These are phyloP conservation scores for Rhodotorula glutinis DNA, from an alignment of 1,284 basidiomycete species.

Conservation along the genomic window DNA sequence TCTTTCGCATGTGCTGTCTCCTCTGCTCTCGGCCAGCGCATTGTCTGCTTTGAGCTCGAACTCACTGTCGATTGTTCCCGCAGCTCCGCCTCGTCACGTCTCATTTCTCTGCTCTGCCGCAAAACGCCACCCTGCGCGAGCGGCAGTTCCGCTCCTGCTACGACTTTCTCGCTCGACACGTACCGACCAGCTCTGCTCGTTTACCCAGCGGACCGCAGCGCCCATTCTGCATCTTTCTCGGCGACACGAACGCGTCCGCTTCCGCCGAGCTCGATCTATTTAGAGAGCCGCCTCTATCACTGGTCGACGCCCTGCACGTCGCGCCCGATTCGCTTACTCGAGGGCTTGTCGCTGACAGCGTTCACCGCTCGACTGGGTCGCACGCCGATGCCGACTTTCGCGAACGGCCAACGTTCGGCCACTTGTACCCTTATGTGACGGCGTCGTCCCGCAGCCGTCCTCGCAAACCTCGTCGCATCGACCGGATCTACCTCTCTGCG, in stretches of 20 bases:
- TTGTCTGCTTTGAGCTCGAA: neutral
- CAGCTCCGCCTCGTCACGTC: constrained; percentile 32
- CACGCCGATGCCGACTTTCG: constrained; percentile 7
- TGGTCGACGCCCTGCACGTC: constrained; percentile 6
- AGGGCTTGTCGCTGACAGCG: neutral
- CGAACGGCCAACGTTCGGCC: constrained; percentile 21
- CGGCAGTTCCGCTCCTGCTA: constrained; percentile 12
- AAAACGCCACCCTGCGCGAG: constrained; percentile 17
- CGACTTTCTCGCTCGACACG: constrained; percentile 1
- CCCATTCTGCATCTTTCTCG: constrained; percentile 19
- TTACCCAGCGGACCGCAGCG: too few relatives aligned
- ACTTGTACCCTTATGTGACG: constrained; percentile 25
- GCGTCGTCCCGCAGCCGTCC: constrained; percentile 6
- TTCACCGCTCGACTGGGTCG: neutral
- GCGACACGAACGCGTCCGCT: constrained; percentile 29
- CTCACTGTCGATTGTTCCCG: too few relatives aligned
- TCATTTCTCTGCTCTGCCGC: constrained; percentile 28
- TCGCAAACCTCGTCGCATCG: constrained; percentile 29
- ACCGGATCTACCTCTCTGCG: constrained; percentile 18
- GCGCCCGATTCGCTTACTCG: neutral
- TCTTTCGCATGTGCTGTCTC: neutral
- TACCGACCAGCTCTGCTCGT: neutral
- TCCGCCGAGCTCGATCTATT: constrained; percentile 8
- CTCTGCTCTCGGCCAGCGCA: neutral
- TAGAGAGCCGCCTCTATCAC: neutral